Evolutionary conservation across 2,329 filamentous ascomycete genomes (phyloP), one percentile per base, ranked within the genome.

Genomic region (Laburnicola sp.): DNA sequence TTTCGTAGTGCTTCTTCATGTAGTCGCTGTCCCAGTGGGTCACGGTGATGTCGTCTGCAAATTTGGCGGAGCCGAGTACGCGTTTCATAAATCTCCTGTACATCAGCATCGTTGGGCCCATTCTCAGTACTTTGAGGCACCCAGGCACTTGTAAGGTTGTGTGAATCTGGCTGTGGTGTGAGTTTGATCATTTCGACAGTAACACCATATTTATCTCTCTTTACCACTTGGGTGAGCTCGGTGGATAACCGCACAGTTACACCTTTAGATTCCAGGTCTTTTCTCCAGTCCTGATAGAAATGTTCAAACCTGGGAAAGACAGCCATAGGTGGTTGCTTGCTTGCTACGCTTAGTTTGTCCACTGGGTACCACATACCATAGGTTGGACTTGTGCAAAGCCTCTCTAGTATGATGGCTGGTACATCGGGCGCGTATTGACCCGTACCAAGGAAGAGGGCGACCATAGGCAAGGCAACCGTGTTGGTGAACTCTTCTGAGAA

Each of bases 391-490:
- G 77, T 80, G 59, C 71, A 76, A 1, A 80, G 67, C 8, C 78
- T 60, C 56, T 80, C 78, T 10, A 91, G 75, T 30, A 91, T 84
- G 23, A 86, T 85, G 36, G 80, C 82, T 0, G 87, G 84, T 0
- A 91, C 86, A 56, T 89, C 84, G 0, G 86, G 83, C 0, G 87
- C 87, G 60, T 88, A 85, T 58, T 91, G 91, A 1, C 87, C 86
- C 4, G 87, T 90, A 0, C 87, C 87, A 0, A 91, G 75, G 64
- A 91, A 90, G 1, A 91, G 75, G 0, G 87, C 87, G 28, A 89
- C 82, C 67, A 91, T 82, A 0, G 87, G 87, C 51, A 88, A 78
- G 0, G 87, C 84, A 71, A 91, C 85, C 31, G 83, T 84, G 62
- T 90, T 85, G 11, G 81, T 82, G 64, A 91, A 91, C 48, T 88